Evolutionary conservation across 768 basidiomycete species (phyloP).

Genomic region (Trametes cingulata): DNA sequence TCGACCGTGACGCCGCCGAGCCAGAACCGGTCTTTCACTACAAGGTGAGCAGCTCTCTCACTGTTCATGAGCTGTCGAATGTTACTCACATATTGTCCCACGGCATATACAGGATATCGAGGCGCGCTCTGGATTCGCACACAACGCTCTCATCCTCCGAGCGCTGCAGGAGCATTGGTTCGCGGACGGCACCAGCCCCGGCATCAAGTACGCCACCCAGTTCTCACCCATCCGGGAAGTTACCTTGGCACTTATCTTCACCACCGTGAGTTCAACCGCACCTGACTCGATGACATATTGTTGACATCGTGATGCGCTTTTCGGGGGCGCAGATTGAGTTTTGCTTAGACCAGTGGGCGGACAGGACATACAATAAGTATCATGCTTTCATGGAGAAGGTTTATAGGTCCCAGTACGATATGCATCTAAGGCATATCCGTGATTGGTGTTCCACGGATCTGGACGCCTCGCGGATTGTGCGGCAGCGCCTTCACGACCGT

Average conservation of each 20-base stretch:
- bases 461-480: background rate
- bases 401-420: background rate
- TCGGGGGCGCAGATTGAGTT: constrained; percentile 4
- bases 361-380: background rate
- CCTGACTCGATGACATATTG: no score
- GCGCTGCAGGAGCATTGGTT: background rate
- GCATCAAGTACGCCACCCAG: background rate
- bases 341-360: background rate
- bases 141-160: background rate
- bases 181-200: background rate
- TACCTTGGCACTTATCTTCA: constrained; percentile 9
- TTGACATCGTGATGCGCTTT: no score
- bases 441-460: background rate
- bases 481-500: background rate
- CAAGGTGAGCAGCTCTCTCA: background rate
- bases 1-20: background rate
- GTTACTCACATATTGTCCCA: no score
- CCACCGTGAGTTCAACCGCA: background rate
- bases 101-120: background rate
- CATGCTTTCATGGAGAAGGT: background rate
- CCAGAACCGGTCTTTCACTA: constrained; percentile 1
- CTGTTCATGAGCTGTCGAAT: no score
- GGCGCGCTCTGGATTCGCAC: background rate
- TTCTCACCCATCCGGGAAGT: constrained; percentile 6
- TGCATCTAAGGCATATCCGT: background rate